Percentiles rank a stretch among this genome's conserved stretches.
phyloP scores from a whole-genome alignment of 192 early-diverging fungal species.

The Pilobolus umbonatus region DNA sequence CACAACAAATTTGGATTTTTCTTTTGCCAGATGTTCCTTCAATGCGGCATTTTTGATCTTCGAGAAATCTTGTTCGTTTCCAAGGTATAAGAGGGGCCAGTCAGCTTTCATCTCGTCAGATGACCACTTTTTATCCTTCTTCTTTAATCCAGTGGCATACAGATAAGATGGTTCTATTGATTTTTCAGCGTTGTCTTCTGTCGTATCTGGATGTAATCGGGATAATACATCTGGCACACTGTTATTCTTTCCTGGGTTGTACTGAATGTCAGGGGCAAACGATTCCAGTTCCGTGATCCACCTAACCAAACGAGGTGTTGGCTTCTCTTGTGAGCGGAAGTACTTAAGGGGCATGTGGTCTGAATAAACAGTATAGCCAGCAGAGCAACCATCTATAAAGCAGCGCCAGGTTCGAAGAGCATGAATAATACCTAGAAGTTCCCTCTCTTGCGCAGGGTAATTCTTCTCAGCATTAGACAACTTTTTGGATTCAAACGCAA shows the following conservation, averaged over 20 bases:
- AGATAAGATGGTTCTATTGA: background rate
- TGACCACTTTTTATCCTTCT: background rate
- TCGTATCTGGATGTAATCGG: background rate
- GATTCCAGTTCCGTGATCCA: slow-evolving; percentile 7
- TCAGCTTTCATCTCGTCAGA: background rate
- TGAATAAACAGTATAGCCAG: background rate
- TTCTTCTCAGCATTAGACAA: slow-evolving; percentile 24
- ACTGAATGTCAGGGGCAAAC: slow-evolving; percentile 6
- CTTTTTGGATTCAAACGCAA: slow-evolving; percentile 34
- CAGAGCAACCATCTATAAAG: slow-evolving; percentile 7
- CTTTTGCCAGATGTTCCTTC: background rate
- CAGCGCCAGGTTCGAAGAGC: slow-evolving; percentile 12
- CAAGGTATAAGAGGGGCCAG: slow-evolving; percentile 3
- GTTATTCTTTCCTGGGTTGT: slow-evolving; percentile 5
- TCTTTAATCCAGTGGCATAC: background rate
- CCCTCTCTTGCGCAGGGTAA: slow-evolving; percentile 18
- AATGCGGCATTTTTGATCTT: too few species aligned
- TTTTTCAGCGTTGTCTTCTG: too few species aligned
- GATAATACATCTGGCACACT: background rate
- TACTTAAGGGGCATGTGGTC: slow-evolving; percentile 9
- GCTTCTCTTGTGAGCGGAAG: slow-evolving; percentile 1
- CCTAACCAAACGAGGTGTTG: background rate
- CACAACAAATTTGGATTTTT: background rate
- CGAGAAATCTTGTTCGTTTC: background rate
- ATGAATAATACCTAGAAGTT: slow-evolving; percentile 9